Evolutionary conservation across 129 eudicot genomes (phyloP).

Genomic region (Flaveria brownii): DNA sequence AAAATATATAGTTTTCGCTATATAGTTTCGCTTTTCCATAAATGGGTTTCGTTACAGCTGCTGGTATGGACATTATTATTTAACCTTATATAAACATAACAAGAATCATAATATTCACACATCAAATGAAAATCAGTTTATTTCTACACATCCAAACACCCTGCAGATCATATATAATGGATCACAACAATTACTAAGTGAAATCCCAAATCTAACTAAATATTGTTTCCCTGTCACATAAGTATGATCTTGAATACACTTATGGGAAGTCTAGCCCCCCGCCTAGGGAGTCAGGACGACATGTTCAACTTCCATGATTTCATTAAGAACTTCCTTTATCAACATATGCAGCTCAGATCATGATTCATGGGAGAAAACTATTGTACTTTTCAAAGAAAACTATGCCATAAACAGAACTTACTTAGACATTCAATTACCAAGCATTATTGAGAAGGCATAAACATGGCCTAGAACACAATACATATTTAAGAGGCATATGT

Average conservation of each 20-base stretch:
- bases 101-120: neutral
- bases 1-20: neutral
- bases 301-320: neutral
- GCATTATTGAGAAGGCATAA: neutral
- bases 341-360: neutral
- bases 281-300: neutral
- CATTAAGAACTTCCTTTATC: neutral
- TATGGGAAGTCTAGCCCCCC: neutral
- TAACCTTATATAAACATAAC: neutral
- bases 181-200: neutral
- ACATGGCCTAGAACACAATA: constrained; percentile 2
- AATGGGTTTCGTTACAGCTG: neutral
- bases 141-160: neutral
- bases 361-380: neutral
- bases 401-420: neutral
- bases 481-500: neutral
- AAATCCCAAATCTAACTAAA: neutral
- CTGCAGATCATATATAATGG: neutral
- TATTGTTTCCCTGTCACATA: constrained; percentile 6
- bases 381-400: neutral
- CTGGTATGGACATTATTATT: neutral
- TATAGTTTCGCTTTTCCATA: neutral
- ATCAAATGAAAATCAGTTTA: neutral
- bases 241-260: neutral
- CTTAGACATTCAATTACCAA: constrained; percentile 9